Conservation (phyloP, 805 yeast species). For the Barnettozyma wickerhamii region DNA sequence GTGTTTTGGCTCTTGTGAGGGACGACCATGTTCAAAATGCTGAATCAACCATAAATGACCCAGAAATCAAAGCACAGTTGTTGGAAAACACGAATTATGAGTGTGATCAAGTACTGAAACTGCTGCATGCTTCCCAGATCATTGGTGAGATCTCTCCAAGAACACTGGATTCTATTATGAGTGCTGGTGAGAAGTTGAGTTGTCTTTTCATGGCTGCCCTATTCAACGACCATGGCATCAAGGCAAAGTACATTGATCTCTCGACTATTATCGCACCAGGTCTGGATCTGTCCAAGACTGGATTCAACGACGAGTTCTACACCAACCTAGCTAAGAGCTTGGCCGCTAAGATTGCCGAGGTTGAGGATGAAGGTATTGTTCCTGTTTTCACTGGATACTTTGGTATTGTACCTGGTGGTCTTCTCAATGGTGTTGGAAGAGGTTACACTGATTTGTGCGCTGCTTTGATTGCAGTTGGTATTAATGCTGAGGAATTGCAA, state of each 20-base stretch:
- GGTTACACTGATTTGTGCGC: slow-evolving; percentile 99
- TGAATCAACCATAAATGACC: slow-evolving; percentile 39
- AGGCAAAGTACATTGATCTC: slow-evolving; percentile 76
- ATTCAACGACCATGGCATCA: slow-evolving; percentile 76
- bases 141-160: slow-evolving; percentile 89
- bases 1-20: slow-evolving; percentile 61
- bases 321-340: slow-evolving; percentile 48
- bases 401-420: slow-evolving; percentile 94
- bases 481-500: slow-evolving; percentile 89
- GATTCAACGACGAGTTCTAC: slow-evolving; percentile 67
- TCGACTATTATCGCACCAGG: slow-evolving; percentile 66
- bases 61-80: slow-evolving; percentile 46
- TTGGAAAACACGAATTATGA: slow-evolving; percentile 59
- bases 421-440: slow-evolving; percentile 89
- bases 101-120: slow-evolving; percentile 59
- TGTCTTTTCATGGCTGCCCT: slow-evolving; percentile 86
- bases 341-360: slow-evolving; percentile 42
- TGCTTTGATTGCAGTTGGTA: slow-evolving; percentile 91
- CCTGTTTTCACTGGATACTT: slow-evolving; percentile 97
- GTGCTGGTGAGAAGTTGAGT: slow-evolving; percentile 89
- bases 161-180: slow-evolving; percentile 85
- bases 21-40: slow-evolving; percentile 82
- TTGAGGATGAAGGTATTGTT: slow-evolving; percentile 42
- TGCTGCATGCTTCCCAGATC: slow-evolving; percentile 82
- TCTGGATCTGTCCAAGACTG: slow-evolving; percentile 45